phyloP scores from a whole-genome alignment of 2,329 filamentous ascomycete species.

The Talaromyces sp. region DNA sequence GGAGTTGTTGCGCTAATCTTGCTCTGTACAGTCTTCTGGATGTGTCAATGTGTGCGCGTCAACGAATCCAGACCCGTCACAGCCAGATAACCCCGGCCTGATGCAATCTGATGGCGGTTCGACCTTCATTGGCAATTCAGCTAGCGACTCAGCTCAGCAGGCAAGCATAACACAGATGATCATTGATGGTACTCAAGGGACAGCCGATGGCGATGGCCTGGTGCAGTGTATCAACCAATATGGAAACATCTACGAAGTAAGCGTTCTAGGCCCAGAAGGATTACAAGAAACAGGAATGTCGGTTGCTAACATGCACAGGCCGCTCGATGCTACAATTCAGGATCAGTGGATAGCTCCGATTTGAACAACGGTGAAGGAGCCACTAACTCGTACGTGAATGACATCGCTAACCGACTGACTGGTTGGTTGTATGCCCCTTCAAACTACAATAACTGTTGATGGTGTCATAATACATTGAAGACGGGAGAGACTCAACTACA shows the following conservation, averaged over 20 bases:
- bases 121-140: constrained; percentile 17
- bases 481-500: neutral
- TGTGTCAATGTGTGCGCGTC: constrained; percentile 17
- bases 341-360: constrained; percentile 16
- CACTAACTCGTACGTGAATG: constrained; percentile 18
- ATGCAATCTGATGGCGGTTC: constrained; percentile 19
- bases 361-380: constrained; percentile 16
- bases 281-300: neutral
- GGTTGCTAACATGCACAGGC: constrained; percentile 8
- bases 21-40: constrained; percentile 10
- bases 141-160: constrained; percentile 10
- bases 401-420: constrained; percentile 18
- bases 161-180: constrained; percentile 18
- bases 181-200: constrained; percentile 17
- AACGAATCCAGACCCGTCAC: constrained; percentile 17
- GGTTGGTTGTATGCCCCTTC: constrained; percentile 15
- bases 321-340: constrained; percentile 20
- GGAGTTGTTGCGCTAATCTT: neutral
- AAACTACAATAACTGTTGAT: constrained; percentile 8
- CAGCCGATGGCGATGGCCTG: constrained; percentile 13
- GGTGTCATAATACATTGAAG: neutral
- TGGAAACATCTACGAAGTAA: constrained; percentile 19
- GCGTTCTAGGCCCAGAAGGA: neutral
- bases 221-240: constrained; percentile 19
- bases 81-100: constrained; percentile 17